Conservation (phyloP, 148 eudicot species). For the Rhododendron henanense region DNA sequence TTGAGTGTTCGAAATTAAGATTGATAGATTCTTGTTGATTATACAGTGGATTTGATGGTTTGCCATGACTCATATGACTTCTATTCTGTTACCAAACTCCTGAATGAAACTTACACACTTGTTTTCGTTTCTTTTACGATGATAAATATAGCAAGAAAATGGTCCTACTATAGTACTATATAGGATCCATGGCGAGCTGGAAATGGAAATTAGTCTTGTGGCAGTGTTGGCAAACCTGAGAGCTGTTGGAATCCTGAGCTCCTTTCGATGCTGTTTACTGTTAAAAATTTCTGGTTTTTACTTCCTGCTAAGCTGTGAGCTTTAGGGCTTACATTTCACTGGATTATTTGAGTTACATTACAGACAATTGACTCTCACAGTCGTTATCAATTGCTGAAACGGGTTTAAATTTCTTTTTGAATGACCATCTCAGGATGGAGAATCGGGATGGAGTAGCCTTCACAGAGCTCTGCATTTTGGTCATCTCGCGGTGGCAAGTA, state of each 20-base stretch:
- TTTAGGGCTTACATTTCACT: background rate
- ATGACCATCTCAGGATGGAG: conserved; percentile 74
- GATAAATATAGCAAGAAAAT: background rate
- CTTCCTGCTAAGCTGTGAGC: background rate
- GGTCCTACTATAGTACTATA: background rate
- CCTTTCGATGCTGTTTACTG: background rate
- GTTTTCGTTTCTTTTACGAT: background rate
- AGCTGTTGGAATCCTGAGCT: background rate
- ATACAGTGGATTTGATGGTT: background rate
- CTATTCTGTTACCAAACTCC: background rate
- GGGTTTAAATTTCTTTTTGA: background rate
- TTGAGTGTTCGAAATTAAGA: background rate
- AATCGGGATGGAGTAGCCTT: conserved; percentile 99
- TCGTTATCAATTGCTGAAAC: background rate
- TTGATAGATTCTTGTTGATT: background rate
- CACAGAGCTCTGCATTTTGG: conserved; percentile 96
- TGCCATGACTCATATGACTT: background rate
- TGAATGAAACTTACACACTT: background rate
- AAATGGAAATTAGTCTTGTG: background rate
- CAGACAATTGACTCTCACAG: background rate
- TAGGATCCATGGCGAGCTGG: background rate
- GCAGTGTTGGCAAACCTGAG: background rate
- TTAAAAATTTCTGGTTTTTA: background rate
- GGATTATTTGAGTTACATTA: background rate
- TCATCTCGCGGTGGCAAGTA: conserved; percentile 88